Evolutionary conservation across 2,329 filamentous ascomycete species (phyloP), one percentile per base, ranked within the genome.

Genomic region (Penicillium thymicola): DNA sequence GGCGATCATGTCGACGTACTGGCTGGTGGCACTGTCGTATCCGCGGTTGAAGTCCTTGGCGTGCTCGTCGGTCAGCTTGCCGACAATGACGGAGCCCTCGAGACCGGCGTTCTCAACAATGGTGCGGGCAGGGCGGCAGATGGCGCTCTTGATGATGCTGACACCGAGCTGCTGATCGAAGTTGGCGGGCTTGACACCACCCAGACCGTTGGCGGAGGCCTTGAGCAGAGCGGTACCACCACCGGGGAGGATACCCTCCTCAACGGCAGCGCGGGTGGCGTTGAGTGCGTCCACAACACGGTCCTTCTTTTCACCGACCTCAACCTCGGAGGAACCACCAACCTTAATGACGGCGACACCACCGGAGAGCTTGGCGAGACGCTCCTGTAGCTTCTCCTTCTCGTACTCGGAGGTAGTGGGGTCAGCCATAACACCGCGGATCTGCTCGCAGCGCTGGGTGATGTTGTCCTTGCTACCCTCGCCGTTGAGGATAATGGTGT

Each of bases 381-480:
- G 94, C 84, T 99, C 94, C 82, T 97, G 94, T 65, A 99, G 90
- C 87, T 99, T 99, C 89, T 99, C 94, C 86, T 97, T 97, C 86
- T 99, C 94, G 81, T 99, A 99, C 74, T 99, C 94, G 47, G 92
- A 97, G 64, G 94, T 99, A 69, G 85, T 88, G 65, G 93, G 89
- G 81, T 99, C 94, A 61, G 82, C 84, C 82, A 97, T 96, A 79
- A 97, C 92, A 67, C 93, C 92, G 68, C 94, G 92, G 79, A 99
- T 99, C 84, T 99, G 94, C 82, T 99, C 94, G 80, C 94, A 97
- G 75, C 94, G 90, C 84, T 97, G 92, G 64, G 89, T 80, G 71
- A 99, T 95, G 65, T 84, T 77, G 73, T 99, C 94, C 85, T 97
- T 97, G 87, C 82, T 89, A 64, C 94, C 94, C 72, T 96, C 92